Evolutionary conservation across 768 basidiomycete genomes (phyloP), one percentile per base, ranked within the genome.

Genomic region (Russula foetens): DNA sequence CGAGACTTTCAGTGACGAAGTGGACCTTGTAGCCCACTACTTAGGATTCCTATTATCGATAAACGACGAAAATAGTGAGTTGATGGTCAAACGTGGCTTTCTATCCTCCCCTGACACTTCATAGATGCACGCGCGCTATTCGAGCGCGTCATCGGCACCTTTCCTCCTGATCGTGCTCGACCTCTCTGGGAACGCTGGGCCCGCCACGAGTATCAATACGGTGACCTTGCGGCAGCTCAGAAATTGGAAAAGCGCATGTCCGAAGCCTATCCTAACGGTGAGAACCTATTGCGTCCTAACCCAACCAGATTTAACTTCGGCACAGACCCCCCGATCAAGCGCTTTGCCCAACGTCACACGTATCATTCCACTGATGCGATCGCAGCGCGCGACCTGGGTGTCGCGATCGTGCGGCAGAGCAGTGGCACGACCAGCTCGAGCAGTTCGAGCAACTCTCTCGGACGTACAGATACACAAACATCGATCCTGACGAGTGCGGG

Each of bases 141-240:
- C 69, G 96, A 99, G 70, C 84, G 90, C 28, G 86, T 91, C 7
- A 88, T 96, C 26, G 72, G 79, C 17, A 86, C 81, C 4, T 92
- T 97, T 71, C 73, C 86, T 12, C 75, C 89, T 8, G 89, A 91
- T 47, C 82, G 84, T 44, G 91, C 92, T 17, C 79, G 90, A 38
- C 86, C 89, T 0, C 79, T 98, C 19, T 99, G 95, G 95, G 93
- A 97, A 69, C 83, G 91, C 46, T 98, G 95, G 97, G 86, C 93
- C 4, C 80, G 88, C 57, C 96, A 96, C 74, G 92, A 97, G 72
- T 98, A 94, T 74, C 87, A 91, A 68, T 98, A 90, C 68, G 92
- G 92, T n/a, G 92, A 95, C 72, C 77, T 95, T 38, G 85, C 90
- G 45, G 88, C 90, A 1, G 83, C 90, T 2, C 84, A 90, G 66